Evolutionary conservation across 169 alveolate species (phyloP), one percentile per base, ranked within the genome.

Genomic region (Cryptosporidium ubiquitum): DNA sequence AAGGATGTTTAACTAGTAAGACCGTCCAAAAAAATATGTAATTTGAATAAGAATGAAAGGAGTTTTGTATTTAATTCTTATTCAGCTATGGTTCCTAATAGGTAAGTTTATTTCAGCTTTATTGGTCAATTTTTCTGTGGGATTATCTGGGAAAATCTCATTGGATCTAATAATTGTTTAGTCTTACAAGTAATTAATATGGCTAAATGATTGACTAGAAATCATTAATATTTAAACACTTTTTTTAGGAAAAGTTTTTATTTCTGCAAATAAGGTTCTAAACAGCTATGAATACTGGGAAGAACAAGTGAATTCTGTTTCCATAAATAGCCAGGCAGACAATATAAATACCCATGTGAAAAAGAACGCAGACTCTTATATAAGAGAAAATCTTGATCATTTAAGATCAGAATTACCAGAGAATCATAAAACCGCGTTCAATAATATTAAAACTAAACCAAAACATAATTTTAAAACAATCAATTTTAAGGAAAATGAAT

Each of bases 281-380:
- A 73, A 73, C 35, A 55, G 55, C 49, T 73, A 73, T 35, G 85
- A 58, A 35, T 33, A 23, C 29, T 73, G 85, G 85, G 85, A 73
- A 73, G 51, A 42, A 4, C 7, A 51, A 14, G 40, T 57, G 12
- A 55, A 20, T 12, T 33, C 44, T n/a, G n/a, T 73, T 51, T 42
- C 69, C 7, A 73, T 73, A 37, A 57, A 73, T 37, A 40, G 70
- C n/a, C 85, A 73, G 12, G 84, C 84, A 44, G 57, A 37, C 12
- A 73, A 73, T 55, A 58, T 73, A 29, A 73, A 37, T 37, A 20
- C 70, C 12, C 26, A 26, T 10, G 12, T 37, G 1, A 52, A 29
- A 18, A 73, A 40, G 51, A 73, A 57, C 33, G 5, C 70, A 5
- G 35, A 5, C 4, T 51, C 55, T 4, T 42, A 37, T 23, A 35